Percentiles rank a stretch among this genome's conserved stretches.
These are phyloP conservation scores for Penicillium concentricum DNA, from an alignment of 2,329 filamentous ascomycete species.

Conservation along the genomic window DNA sequence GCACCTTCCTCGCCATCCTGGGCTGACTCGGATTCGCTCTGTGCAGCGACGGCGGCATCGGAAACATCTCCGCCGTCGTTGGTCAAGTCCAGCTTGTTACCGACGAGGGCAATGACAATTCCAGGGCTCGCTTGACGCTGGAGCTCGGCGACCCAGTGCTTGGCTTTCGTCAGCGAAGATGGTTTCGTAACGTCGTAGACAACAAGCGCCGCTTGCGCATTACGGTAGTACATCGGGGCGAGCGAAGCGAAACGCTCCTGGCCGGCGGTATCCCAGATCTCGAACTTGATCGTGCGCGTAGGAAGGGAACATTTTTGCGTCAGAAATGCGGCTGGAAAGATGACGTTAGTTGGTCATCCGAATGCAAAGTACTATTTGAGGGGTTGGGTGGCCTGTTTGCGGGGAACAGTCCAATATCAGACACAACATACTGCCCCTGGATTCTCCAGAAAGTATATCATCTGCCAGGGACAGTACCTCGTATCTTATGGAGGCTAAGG, in stretches of 20 bases:
- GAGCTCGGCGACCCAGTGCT: constrained; percentile 97
- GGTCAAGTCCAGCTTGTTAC: constrained; percentile 93
- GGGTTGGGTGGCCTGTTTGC: not conserved
- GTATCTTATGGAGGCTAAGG: not conserved
- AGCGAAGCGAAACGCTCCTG: constrained; percentile 96
- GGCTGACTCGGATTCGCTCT: constrained; percentile 40
- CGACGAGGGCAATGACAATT: constrained; percentile 94
- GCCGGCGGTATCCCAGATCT: constrained; percentile 98
- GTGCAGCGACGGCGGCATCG: constrained; percentile 28
- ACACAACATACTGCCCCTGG: not conserved
- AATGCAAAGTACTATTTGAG: not conserved
- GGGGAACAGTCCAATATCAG: not conserved
- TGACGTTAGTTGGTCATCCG: constrained; percentile 15
- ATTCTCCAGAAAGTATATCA: not conserved
- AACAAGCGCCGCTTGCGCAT: constrained; percentile 94
- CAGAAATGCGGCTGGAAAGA: constrained; percentile 77
- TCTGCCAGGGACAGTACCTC: not conserved
- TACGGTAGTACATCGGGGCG: constrained; percentile 99
- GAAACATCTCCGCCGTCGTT: constrained; percentile 53
- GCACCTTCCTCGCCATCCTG: constrained; percentile 43
- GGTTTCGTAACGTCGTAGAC: constrained; percentile 99
- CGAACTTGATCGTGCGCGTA: constrained; percentile 73
- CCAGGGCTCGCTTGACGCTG: constrained; percentile 94
- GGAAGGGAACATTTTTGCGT: constrained; percentile 98
- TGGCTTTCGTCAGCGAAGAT: constrained; percentile 91